A percentile compares a stretch with the other conserved stretches of the same genome.
Conservation (phyloP, 1,139 yeast species). For the Debaryomyces subglobosus region DNA sequence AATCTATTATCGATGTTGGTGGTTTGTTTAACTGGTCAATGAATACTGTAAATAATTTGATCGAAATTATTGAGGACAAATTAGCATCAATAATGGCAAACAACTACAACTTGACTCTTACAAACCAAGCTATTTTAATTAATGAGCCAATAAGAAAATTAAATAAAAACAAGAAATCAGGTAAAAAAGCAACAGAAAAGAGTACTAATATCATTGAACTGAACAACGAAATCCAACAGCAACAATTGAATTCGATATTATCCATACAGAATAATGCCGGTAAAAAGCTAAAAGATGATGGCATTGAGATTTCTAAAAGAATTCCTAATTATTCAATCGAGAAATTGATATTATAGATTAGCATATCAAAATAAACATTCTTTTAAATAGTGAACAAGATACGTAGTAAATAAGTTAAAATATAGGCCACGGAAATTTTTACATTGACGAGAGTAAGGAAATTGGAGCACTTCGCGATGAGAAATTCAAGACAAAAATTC, state of each 20-base stretch:
- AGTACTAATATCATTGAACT: constrained; percentile 23
- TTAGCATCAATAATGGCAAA: constrained; percentile 53
- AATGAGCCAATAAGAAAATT: constrained; percentile 24
- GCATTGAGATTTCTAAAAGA: constrained; percentile 37
- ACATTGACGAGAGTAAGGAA: not conserved
- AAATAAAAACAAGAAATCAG: constrained; percentile 21
- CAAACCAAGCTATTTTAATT: constrained; percentile 50
- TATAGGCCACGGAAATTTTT: not conserved
- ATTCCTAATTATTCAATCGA: constrained; percentile 58
- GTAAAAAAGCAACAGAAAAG: not conserved
- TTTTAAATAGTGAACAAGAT: not conserved
- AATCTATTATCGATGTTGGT: constrained; percentile 70
- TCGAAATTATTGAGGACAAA: constrained; percentile 48
- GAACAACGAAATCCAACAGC: constrained; percentile 24
- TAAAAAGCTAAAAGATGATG: constrained; percentile 32
- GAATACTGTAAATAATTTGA: constrained; percentile 48
- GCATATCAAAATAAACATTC: constrained; percentile 1
- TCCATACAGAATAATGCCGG: constrained; percentile 35
- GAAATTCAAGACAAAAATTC: not conserved
- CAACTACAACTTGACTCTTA: constrained; percentile 56
- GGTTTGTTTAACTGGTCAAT: constrained; percentile 69
- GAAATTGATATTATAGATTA: constrained; percentile 41
- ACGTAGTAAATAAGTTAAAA: not conserved
- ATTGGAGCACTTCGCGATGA: constrained; percentile 1
- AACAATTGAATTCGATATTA: constrained; percentile 44